phyloP scores from a whole-genome alignment of 179 eudicot genomes.

The Amaranthus tricolor region DNA sequence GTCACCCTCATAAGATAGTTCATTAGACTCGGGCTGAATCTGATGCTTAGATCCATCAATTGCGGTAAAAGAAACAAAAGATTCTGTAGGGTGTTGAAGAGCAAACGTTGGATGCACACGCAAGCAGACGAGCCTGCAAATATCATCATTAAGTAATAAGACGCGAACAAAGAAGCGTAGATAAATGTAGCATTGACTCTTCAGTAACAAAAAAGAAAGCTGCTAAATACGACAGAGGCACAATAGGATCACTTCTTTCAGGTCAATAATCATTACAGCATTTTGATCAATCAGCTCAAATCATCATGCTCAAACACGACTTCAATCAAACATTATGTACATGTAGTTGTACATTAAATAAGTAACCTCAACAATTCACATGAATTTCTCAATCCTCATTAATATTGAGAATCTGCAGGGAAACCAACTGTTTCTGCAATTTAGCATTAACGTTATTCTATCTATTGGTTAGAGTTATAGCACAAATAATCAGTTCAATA shows the following conservation, averaged over 20 bases:
- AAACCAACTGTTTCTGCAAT: neutral
- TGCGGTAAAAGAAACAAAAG: conserved; percentile 67
- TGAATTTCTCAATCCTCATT: neutral
- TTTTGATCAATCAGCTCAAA: neutral
- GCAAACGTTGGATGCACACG: conserved; percentile 80
- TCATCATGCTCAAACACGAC: neutral
- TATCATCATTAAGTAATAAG: conserved; percentile 5
- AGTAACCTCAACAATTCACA: neutral
- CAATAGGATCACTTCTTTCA: neutral
- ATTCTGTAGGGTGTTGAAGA: conserved; percentile 68
- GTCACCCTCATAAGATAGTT: conserved; percentile 68
- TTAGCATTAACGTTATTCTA: neutral
- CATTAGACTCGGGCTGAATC: conserved; percentile 66
- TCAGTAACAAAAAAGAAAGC: neutral
- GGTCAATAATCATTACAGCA: neutral
- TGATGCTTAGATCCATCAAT: conserved; percentile 79
- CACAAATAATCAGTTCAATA: neutral
- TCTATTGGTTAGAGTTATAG: neutral
- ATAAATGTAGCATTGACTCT: neutral
- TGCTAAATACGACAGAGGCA: neutral
- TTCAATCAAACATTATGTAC: neutral
- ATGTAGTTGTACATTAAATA: neutral
- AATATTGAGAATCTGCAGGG: neutral
- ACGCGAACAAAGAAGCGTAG: conserved; percentile 3
- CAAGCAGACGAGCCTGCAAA: conserved; percentile 91